Evolutionary conservation across 2,329 filamentous ascomycete species (phyloP).

Genomic region (Cladosporium sp.): DNA sequence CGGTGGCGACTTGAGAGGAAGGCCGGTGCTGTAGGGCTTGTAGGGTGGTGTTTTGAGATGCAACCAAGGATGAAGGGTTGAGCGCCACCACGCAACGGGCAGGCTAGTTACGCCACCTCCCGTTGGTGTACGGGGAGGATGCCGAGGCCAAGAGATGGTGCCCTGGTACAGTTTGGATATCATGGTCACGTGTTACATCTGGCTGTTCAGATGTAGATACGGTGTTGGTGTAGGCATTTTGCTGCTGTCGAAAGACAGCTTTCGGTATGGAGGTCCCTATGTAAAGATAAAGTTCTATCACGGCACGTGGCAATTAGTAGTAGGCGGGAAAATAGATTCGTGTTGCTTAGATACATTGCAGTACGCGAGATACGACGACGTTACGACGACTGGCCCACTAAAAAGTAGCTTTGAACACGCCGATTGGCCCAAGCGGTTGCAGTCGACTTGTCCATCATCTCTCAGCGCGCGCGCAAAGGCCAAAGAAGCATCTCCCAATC

Average conservation of each 20-base stretch:
- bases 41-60: neutral
- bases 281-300: neutral
- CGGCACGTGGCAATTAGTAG: neutral
- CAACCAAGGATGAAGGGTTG: neutral
- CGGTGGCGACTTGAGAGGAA: neutral
- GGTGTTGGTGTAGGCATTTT: neutral
- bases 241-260: neutral
- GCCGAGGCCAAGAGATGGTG: neutral
- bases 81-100: neutral
- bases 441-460: too few relatives aligned
- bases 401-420: neutral
- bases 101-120: neutral
- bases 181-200: neutral
- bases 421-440: neutral
- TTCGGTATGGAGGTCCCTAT: neutral
- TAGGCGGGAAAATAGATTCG: neutral
- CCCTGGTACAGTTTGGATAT: neutral
- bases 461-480: neutral
- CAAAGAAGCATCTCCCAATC: neutral
- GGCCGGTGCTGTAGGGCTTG: neutral
- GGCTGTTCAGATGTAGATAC: neutral
- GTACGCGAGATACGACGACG: too few relatives aligned
- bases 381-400: constrained; percentile 2
- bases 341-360: neutral
- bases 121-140: neutral